Evolutionary conservation across 768 basidiomycete genomes (phyloP).

Genomic region (Cyathus striatus): DNA sequence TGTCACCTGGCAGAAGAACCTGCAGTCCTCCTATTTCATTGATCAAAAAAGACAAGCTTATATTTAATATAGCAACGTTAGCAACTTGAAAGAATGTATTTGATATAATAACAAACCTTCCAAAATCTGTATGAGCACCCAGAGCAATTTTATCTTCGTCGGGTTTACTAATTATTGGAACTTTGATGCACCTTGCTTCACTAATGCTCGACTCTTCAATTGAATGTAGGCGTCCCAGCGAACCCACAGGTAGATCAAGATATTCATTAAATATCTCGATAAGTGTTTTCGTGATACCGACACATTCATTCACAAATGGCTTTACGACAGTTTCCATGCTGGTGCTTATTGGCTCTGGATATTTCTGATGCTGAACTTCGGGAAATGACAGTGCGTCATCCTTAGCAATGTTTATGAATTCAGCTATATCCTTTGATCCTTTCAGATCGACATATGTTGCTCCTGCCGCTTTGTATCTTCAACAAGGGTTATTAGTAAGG

Average conservation of each 20-base stretch:
- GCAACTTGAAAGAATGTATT: no score
- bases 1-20: slow-evolving; percentile 50
- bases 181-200: slow-evolving; percentile 48
- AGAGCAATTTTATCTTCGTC: slow-evolving; percentile 19
- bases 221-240: slow-evolving; percentile 36
- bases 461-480: slow-evolving; percentile 52
- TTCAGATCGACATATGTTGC: slow-evolving; percentile 51
- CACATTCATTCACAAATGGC: slow-evolving; percentile 49
- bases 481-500: neutral
- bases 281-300: slow-evolving; percentile 45
- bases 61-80: no score
- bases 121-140: slow-evolving; percentile 66
- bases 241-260: slow-evolving; percentile 44
- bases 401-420: slow-evolving; percentile 61
- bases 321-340: slow-evolving; percentile 40
- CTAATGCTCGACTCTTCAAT: slow-evolving; percentile 41
- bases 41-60: slow-evolving; percentile 49
- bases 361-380: slow-evolving; percentile 38
- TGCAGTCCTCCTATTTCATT: slow-evolving; percentile 64
- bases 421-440: slow-evolving; percentile 47
- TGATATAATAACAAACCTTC: slow-evolving; percentile 28
- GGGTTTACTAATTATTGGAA: slow-evolving; percentile 26
- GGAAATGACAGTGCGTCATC: slow-evolving; percentile 63
- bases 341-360: slow-evolving; percentile 45
- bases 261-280: slow-evolving; percentile 47